Evolutionary conservation across 2,329 filamentous ascomycete species (phyloP).

Genomic region (Diaporthe sp.): DNA sequence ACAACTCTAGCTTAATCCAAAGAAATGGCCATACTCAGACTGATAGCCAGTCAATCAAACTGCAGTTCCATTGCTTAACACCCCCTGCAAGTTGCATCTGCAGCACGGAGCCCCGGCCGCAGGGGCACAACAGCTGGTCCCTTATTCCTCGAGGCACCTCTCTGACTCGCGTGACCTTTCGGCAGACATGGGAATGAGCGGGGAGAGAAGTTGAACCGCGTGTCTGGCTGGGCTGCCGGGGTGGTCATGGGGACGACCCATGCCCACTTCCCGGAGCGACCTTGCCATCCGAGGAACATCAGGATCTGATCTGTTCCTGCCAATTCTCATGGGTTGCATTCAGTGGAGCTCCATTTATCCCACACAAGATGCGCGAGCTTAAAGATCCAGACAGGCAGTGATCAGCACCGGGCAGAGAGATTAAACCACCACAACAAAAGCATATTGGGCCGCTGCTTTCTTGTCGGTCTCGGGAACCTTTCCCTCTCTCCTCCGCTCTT

Average conservation of each 20-base stretch:
- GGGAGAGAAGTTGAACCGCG: background rate
- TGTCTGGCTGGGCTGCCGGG: background rate
- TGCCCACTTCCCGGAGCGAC: constrained; percentile 3
- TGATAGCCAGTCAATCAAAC: background rate
- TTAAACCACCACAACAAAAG: background rate
- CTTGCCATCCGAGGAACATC: background rate
- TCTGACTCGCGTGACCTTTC: constrained; percentile 11
- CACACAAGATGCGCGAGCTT: background rate
- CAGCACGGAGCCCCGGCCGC: background rate
- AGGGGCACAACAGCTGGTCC: background rate
- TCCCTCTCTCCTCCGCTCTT: background rate
- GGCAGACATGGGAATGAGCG: constrained; percentile 16
- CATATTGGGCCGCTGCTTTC: background rate
- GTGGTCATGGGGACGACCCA: background rate
- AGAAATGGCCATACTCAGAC: background rate
- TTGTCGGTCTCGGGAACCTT: background rate
- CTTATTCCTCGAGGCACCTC: background rate
- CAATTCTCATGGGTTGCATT: background rate
- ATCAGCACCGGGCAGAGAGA: background rate
- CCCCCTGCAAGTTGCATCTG: background rate
- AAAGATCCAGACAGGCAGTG: background rate
- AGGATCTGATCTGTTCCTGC: background rate
- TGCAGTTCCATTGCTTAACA: background rate
- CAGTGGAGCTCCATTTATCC: constrained; percentile 6
- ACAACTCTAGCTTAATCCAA: background rate